Percentiles rank a stretch among this genome's conserved stretches.
Conservation (phyloP, 345 rosid species). For the Gossypium bickii region DNA sequence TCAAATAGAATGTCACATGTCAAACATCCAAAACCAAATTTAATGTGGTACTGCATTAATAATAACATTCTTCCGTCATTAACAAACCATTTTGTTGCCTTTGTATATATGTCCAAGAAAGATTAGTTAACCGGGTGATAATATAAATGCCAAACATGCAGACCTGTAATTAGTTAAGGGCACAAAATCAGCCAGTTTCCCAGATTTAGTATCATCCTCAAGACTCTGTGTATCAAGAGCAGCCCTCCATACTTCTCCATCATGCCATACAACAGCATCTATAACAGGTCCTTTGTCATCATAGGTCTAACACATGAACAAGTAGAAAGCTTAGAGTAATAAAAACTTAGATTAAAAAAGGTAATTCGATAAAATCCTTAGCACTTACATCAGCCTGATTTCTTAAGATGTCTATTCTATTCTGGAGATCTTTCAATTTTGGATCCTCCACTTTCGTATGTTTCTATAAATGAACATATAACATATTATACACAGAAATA, state of each 20-base stretch:
- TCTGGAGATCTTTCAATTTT: constrained; percentile 79
- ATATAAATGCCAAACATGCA: constrained; percentile 13
- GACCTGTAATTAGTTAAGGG: constrained; percentile 87
- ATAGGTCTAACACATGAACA: constrained; percentile 46
- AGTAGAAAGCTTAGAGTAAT: constrained; percentile 9
- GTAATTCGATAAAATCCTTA: constrained; percentile 17
- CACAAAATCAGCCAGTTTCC: constrained; percentile 71
- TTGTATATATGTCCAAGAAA: background rate
- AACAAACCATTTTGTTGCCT: background rate
- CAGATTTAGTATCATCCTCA: constrained; percentile 71
- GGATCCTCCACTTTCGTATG: constrained; percentile 64
- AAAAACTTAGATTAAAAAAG: constrained; percentile 7
- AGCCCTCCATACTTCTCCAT: constrained; percentile 92
- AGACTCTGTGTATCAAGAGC: constrained; percentile 93
- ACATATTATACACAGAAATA: background rate
- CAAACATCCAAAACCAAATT: constrained; percentile 8
- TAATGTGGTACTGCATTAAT: background rate
- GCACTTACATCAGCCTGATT: constrained; percentile 82
- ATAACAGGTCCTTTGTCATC: constrained; percentile 94
- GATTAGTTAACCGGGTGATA: constrained; percentile 1
- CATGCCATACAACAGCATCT: constrained; percentile 97
- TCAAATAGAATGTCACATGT: constrained; percentile 3
- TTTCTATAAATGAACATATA: constrained; percentile 46
- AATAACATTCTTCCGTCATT: background rate
- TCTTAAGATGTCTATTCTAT: constrained; percentile 62